phyloP scores from a whole-genome alignment of 2,329 filamentous ascomycete genomes.

The Colletotrichum somersetense region DNA sequence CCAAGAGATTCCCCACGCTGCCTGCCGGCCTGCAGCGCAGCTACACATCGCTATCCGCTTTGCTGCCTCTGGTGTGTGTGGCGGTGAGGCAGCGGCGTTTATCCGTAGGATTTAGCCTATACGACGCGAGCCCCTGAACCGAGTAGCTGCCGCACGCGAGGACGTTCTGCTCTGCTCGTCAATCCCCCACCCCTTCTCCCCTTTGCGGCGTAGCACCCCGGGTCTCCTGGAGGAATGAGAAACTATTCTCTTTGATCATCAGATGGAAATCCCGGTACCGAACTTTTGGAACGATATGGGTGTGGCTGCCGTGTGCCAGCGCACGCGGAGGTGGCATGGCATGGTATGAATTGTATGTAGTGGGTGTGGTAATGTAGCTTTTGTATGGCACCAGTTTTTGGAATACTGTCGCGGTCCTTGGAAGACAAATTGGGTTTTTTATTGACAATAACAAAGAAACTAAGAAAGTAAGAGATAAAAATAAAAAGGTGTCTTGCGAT shows the following conservation, averaged over 20 bases:
- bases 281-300: not conserved
- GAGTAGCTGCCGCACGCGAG: slow-evolving; percentile 20
- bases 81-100: slow-evolving; percentile 26
- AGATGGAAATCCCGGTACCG: not conserved
- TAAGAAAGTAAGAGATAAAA: no score
- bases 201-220: not conserved
- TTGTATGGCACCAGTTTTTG: not conserved
- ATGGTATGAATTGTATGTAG: not conserved
- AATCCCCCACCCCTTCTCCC: not conserved
- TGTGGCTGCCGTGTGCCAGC: not conserved
- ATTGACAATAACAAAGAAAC: no score
- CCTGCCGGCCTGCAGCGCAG: not conserved
- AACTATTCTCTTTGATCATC: not conserved
- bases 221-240: not conserved
- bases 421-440: no score
- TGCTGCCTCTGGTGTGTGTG: not conserved
- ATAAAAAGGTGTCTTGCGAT: not conserved
- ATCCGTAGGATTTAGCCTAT: slow-evolving; percentile 35
- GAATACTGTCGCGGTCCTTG: no score
- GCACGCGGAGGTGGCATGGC: not conserved
- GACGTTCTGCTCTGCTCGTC: slow-evolving; percentile 9
- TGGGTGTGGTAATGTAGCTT: slow-evolving; percentile 1
- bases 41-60: not conserved
- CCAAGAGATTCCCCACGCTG: slow-evolving; percentile 6
- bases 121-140: slow-evolving; percentile 13